Evolutionary conservation across 345 rosid genomes (phyloP), one percentile per base, ranked within the genome.

Genomic region (Acer negundo): DNA sequence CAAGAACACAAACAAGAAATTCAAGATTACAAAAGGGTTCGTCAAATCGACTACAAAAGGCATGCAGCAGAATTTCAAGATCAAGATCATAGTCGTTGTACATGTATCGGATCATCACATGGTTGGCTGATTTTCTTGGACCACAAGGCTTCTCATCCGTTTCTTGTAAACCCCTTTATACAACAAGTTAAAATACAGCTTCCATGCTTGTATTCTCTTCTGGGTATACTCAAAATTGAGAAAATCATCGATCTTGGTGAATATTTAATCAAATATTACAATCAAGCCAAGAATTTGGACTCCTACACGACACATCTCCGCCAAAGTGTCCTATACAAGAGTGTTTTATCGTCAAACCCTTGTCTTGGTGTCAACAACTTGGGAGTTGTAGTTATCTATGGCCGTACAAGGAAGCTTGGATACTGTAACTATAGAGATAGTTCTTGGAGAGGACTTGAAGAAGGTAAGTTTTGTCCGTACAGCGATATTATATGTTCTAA

Each of bases 371-470:
- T 56, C 26, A 51, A 38, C 23, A 67, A 9, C 42, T 67, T 38
- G 13, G 42, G 23, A 55, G 24, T 40, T 17, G 11, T 38, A 4
- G 24, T 76, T 4, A 76, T 76, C 5, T 76, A 44, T 40, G 67
- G 73, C 10, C 0, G 6, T 10, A 10, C 17, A 2, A n/a, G 15
- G 2, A 76, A 56, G 78, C 10, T 76, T 22, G 73, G 66, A 7
- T 76, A 55, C 55, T 53, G 55, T 4, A 55, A 40, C 6, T 22
- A 9, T 10, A 58, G n/a, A 9, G 53, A 65, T 1, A 10, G 28
- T 22, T 74, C 49, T 10, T 76, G 78, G 78, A 67, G 11, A 9
- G 78, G 8, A 8, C 13, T 67, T 38, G 73, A 67, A 4, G 73
- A 66, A 4, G 73, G 73, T 53, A 67, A 12, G 42, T 51, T 67